A percentile compares a stretch with the other conserved stretches of the same genome.
phyloP scores from a whole-genome alignment of 352 stramenopile species.

The Phytophthora vignae region DNA sequence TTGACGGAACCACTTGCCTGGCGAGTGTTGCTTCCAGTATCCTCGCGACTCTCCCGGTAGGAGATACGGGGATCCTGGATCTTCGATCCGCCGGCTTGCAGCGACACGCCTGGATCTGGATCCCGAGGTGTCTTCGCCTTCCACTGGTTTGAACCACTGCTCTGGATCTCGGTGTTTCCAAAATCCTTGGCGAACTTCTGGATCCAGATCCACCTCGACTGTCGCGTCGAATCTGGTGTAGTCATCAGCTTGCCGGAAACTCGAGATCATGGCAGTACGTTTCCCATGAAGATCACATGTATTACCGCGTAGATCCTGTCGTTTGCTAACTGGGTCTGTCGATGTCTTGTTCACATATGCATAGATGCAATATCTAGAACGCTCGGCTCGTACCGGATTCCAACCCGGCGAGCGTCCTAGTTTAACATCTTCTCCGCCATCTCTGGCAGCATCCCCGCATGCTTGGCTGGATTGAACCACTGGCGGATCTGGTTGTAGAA shows the following conservation, averaged over 20 bases:
- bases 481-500: no score
- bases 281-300: not conserved
- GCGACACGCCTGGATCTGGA: not conserved
- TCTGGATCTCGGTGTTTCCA: no score
- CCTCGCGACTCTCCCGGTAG: not conserved
- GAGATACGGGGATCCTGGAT: not conserved
- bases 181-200: conserved; percentile 16
- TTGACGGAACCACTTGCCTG: not conserved
- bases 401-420: no score
- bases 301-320: not conserved
- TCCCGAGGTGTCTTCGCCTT: not conserved
- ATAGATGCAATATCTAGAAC: not conserved
- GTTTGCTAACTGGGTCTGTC: not conserved
- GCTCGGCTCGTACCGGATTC: no score
- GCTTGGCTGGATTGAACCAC: no score
- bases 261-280: not conserved
- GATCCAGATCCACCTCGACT: not conserved
- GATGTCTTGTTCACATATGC: not conserved
- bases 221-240: not conserved
- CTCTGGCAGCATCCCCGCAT: no score
- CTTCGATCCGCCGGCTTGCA: not conserved
- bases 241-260: not conserved
- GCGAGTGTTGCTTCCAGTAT: conserved; percentile 4
- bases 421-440: no score
- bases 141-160: not conserved